Base-by-base conservation (phyloP, 257 asterid genomes). In the Solanum raphanifolium region DNA sequence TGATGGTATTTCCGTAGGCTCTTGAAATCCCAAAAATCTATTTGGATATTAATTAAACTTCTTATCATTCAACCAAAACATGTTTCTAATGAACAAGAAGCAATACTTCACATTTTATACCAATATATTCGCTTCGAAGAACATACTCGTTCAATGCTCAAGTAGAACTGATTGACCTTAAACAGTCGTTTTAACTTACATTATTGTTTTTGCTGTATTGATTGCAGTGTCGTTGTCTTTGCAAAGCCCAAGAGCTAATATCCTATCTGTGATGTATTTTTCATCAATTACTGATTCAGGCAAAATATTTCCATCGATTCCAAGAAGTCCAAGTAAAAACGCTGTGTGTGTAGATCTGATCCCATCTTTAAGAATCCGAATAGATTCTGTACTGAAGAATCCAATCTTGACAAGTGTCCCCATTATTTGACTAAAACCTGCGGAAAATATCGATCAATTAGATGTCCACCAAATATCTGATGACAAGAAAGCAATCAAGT, bases 391-490 rank as follows among this genome's bases (percentile, higher is more conserved):
- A 86, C 87, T 83, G 91, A 97, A 95, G 92, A 95, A 94, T 81
- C 99, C 99, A 10, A 93, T 87, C 90, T 94, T 95, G 46, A 98
- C 93, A 39, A 97, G 91, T 82, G 98, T 91, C 84, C 95, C 98
- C 99, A 97, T 95, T 88, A 95, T 93, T 88, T 91, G 95, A 87
- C 98, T 93, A 83, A 95, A 95, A 86, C 99, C 99, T 96, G 96
- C 88, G 84, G 12, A 85, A 79, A 78, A 88, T 31, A 87, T 85
- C n/a, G 38, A 52, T 60, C 69, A 38, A 7, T 27, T 9, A 86
- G 74, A 46, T 73, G 83, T 46, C 36, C 8, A 68, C 35, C 23
- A 39, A 71, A 65, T 3, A 16, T 68, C 27, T 39, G 76, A 13
- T 9, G 3, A 85, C 1, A 31, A 3, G 18, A 46, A 46, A 48